phyloP scores from a whole-genome alignment of 306 rosid genomes.

The Malus asiatica region DNA sequence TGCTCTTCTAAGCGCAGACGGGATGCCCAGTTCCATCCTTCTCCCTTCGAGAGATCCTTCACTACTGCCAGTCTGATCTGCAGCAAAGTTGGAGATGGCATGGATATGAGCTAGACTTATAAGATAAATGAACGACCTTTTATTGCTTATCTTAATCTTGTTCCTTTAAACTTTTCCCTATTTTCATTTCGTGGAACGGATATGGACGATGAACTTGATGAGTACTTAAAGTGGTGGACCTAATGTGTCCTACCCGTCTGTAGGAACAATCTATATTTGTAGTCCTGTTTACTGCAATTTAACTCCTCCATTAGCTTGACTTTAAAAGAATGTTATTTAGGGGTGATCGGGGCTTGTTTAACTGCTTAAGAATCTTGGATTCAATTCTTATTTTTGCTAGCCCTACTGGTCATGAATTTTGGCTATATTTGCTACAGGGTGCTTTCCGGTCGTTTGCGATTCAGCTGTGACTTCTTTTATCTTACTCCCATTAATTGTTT shows the following conservation, averaged over 20 bases:
- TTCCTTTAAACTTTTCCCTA: conserved; percentile 25
- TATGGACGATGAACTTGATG: conserved; percentile 48
- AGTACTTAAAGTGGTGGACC: conserved; percentile 46
- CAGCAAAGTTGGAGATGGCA: conserved; percentile 89
- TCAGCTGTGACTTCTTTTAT: conserved; percentile 6
- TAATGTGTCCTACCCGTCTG: conserved; percentile 43
- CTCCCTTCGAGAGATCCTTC: conserved; percentile 86
- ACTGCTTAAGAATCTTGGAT: conserved; percentile 24
- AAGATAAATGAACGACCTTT: conserved; percentile 31
- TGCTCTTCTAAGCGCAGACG: conserved; percentile 76
- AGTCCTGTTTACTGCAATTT: conserved; percentile 51
- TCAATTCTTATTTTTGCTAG: conserved; percentile 16
- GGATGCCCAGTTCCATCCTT: conserved; percentile 67
- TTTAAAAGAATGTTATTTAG: conserved; percentile 19
- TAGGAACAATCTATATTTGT: conserved; percentile 61
- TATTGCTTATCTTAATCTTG: conserved; percentile 31
- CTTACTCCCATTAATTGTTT: conserved; percentile 10
- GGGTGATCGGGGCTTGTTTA: conserved; percentile 16
- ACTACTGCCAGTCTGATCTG: conserved; percentile 72
- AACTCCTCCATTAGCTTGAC: conserved; percentile 46
- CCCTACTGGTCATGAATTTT: conserved; percentile 14
- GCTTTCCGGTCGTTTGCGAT: conserved; percentile 15
- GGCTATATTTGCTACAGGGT: conserved; percentile 17
- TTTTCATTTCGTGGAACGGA: conserved; percentile 27
- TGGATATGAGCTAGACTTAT: conserved; percentile 70